Base-by-base conservation (phyloP, 208 protist genomes). In the Wallacemonas sp. region DNA sequence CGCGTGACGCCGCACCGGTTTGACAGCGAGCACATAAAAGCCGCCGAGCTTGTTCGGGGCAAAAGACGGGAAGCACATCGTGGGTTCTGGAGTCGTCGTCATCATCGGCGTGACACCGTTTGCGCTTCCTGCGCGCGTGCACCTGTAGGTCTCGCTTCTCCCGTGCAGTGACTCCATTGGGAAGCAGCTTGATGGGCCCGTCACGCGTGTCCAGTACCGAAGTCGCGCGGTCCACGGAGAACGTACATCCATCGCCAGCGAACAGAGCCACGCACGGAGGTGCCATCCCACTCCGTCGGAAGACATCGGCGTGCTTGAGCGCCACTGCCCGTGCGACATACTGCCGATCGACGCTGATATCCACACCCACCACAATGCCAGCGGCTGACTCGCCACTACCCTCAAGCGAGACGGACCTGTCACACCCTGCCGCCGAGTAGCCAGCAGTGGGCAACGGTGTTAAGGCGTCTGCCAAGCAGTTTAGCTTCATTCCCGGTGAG, bases 401-500 rank as follows among this genome's bases (percentile, higher is more conserved):
- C 10, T 46, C 15, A 24, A 5, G 41, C 6, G 6, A n/a, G n/a
- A n/a, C n/a, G n/a, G n/a, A n/a, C n/a, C n/a, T n/a, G n/a, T n/a
- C n/a, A n/a, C n/a, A n/a, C n/a, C n/a, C n/a, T n/a, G n/a, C n/a
- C n/a, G n/a, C n/a, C n/a, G n/a, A n/a, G n/a, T n/a, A n/a, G n/a
- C n/a, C n/a, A n/a, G n/a, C n/a, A n/a, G n/a, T n/a, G n/a, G n/a
- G n/a, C 21, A 36, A 30, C 10, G 63, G 46, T n/a, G 45, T 27
- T 41, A 94, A 67, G 19, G 77, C 79, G 27, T 93, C 87, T 2
- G 85, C 78, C 1, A 94, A 63, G 19, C 89, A 52, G 4, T 73
- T 63, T 21, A 94, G 66, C 55, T 97, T 97, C 87, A 93, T 92
- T 1, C 89, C 92, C 4, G 92, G 92, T 0, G 89, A 73, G 52